Base-by-base conservation (phyloP, 192 early-diverging fungal genomes). In the Coemansia sp. region DNA sequence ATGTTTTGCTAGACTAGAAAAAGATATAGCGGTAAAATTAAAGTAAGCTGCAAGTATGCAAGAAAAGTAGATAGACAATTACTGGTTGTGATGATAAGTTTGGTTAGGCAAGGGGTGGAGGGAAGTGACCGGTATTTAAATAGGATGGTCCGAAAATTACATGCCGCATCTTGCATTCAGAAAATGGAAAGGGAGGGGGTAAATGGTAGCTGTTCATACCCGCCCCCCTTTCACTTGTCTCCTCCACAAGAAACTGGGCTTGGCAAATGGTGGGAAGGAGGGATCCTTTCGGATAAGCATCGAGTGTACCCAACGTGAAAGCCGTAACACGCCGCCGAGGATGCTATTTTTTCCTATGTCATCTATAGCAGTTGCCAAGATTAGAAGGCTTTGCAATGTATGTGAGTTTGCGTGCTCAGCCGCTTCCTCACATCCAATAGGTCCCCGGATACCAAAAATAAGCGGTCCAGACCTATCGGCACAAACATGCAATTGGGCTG, bases 261-360 rank as follows among this genome's bases (percentile, higher is more conserved):
- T 53, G 61, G 61, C 51, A 58, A 31, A 33, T 33, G 55, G n/a
- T 54, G 31, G 39, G 23, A 59, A 63, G 32, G 51, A 54, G 61
- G 61, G 61, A 63, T n/a, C 2, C 2, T 61, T 61, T 61, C 59
- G 59, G 59, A 57, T n/a, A 25, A 51, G 42, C 19, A 30, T 32
- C 42, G 36, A 61, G 27, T 22, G 24, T 61, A 31, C 59, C 59
- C 42, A 61, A 61, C 8, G 39, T 46, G 42, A 61, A 61, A 61
- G 30, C 59, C 59, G 59, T 61, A 61, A 61, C 42, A 25, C 22
- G 22, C 39, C 21, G 17, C 29, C 30, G 23, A 51, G 25, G 14
- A 22, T 51, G 24, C 25, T 24, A n/a, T 11, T 50, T 31, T 61
- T 42, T 42, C 27, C 14, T 61, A n/a, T 59, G 58, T n/a, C 32